Evolutionary conservation across 2,329 filamentous ascomycete species (phyloP), one percentile per base, ranked within the genome.

Genomic region (Hirsutella rhossiliensis): DNA sequence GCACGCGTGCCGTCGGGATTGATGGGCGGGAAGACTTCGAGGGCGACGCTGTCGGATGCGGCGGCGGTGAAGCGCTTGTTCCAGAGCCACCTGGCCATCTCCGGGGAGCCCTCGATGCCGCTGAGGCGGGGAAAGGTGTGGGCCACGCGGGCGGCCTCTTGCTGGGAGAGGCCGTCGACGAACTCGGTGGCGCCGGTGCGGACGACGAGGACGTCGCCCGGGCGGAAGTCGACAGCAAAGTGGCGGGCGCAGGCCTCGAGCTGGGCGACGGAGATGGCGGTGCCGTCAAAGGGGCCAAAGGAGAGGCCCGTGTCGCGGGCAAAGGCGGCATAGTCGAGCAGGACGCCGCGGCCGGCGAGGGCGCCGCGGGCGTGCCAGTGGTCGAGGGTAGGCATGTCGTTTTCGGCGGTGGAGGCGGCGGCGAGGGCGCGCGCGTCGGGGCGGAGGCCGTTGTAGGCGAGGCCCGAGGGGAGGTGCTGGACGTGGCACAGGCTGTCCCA

Each of bases 21-120:
- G 30, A 72, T 43, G 0, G 75, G 73, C 2, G 80, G 78, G 60
- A 76, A 75, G 0, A 73, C 69, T 62, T 87, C 82, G 48, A 86
- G 84, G 0, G 73, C 67, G 18, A 73, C 75, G 12, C 71, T 64
- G 55, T 87, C 82, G 0, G 78, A 77, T 0, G 73, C 78, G 1
- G 82, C 79, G 1, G 75, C 77, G 0, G 80, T 68, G 51, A 87
- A 85, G 43, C 80, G 78, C 50, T 72, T 75, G 54, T 86, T 78
- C 64, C 84, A 82, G 46, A 86, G 49, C 80, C 81, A 87, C 43
- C 75, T 71, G 8, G 76, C 63, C 4, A 80, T 71, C 38, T 71
- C 71, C 40, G 75, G 61, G 3, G 54, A 55, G 0, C 68, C 71
- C 34, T 77, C 63, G 38, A 72, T 53, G 8, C 73, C 61, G 20